Base-by-base conservation (phyloP, 2,329 filamentous ascomycete genomes). In the Tolypocladium capitatum region DNA sequence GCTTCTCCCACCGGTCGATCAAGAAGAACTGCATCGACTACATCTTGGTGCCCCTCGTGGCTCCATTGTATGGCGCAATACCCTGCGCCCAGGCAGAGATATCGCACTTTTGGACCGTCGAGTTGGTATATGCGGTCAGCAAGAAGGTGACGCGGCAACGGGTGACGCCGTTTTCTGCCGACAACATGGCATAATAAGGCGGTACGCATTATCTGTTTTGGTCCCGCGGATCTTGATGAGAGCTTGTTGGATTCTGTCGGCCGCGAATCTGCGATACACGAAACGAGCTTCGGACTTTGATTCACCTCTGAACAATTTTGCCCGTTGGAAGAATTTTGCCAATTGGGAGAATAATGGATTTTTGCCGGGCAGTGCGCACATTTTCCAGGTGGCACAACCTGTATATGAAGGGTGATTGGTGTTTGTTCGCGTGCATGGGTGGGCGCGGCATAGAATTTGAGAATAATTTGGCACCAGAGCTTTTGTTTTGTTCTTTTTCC, bases 111-210 rank as follows among this genome's bases (percentile, higher is more conserved):
- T 86, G 81, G 75, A 84, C 80, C 0, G 68, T 81, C 32, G 72
- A 83, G 48, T 61, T 87, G 54, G 79, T 83, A 11, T 87, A 87
- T 63, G 76, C 79, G 0, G 83, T 87, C 57, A 85, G 81, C 67
- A 79, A 81, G 63, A 87, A 86, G 60, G 75, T 79, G 56, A 76
- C 72, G 2, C 65, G 76, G 49, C 69, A 75, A 60, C 64, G 72
- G 53, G 64, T 68, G 31, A 71, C 71, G 49, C 68, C 70, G 3
- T 52, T 69, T 45, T 66, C 63, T 40, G 63, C 62, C n/a, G 66
- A 64, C 27, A 62, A 69, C 38, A 68, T 75, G 64, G 72, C 68
- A 57, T 51, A 30, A 42, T 2, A 20, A 53, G 50, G 51, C 43
- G 20, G 18, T n/a, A 5, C 48, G 43, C 18, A 21, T 46, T 28